A percentile compares a stretch with the other conserved stretches of the same genome.
These are phyloP conservation scores for Leishmania braziliensis DNA, from an alignment of 208 protist species.

Conservation along the genomic window DNA sequence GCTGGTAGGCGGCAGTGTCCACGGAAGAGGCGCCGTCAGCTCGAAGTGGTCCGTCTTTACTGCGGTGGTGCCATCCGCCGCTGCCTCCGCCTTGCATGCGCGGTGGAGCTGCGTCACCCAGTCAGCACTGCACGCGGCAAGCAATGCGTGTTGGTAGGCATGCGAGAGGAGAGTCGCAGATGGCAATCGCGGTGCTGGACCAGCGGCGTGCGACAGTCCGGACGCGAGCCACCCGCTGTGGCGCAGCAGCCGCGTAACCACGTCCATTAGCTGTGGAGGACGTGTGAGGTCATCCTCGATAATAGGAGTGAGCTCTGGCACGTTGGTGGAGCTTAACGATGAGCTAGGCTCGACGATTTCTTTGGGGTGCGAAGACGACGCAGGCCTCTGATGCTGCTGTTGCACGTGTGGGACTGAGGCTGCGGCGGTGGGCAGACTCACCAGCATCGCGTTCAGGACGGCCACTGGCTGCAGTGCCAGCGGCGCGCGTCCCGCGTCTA, in stretches of 20 bases:
- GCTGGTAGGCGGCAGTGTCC: background rate
- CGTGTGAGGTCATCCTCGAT: background rate
- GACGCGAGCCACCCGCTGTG: constrained; percentile 36
- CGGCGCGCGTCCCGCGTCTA: background rate
- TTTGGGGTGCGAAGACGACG: background rate
- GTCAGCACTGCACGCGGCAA: background rate
- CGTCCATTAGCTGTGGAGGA: background rate
- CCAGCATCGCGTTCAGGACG: constrained; percentile 28
- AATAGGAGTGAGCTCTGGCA: constrained; percentile 1
- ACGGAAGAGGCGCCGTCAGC: background rate
- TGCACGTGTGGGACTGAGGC: background rate
- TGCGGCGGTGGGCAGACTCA: constrained; percentile 9
- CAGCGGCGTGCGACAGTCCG: constrained; percentile 35
- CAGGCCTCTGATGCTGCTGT: background rate
- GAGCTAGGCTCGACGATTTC: background rate
- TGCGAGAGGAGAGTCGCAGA: constrained; percentile 17
- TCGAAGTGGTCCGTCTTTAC: background rate
- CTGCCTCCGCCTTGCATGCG: background rate
- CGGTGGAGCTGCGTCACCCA: background rate
- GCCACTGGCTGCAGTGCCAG: constrained; percentile 7
- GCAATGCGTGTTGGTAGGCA: constrained; percentile 19
- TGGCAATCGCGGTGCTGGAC: constrained; percentile 12
- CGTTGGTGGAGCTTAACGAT: background rate
- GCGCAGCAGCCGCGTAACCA: constrained; percentile 22
- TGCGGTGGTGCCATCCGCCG: background rate